Evolutionary conservation across 1,139 yeast species (phyloP), one percentile per base, ranked within the genome.

Genomic region (Meyerozyma carpophila): DNA sequence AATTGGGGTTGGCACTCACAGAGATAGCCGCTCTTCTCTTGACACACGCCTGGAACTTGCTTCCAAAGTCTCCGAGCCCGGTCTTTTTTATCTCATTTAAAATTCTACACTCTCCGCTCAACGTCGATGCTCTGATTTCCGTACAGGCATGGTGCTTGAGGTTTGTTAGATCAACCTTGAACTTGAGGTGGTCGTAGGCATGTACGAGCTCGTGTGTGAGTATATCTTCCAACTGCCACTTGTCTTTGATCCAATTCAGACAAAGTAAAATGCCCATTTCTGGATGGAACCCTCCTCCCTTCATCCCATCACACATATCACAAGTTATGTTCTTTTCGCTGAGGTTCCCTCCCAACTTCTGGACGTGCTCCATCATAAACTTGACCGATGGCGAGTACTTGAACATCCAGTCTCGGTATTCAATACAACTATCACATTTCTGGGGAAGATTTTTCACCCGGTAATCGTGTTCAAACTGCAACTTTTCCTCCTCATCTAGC

Each of bases 71-170:
- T 2, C 73, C 77, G 45, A 81, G 57, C 0, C 82, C 82, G 40
- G 78, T 83, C 57, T 84, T 78, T 49, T 79, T 77, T 52, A 93
- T 82, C 61, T 93, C 96, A 54, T 85, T 86, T 79, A 85, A 79
- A 56, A 93, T 81, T 32, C 98, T 77, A 64, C 99, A 93, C 60
- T 93, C 99, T 8, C 99, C 99, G 56, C 96, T 86, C 32, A 93
- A 71, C 58, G 88, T 84, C 11, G 95, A 84, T 0, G 98, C 98
- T 48, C 99, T 73, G 43, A 93, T 89, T 65, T 93, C 98, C 0
- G 97, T 84, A 63, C 98, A 94, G 0, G 98, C 98, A 61, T 93
- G 98, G 58, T 93, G 98, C 56, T 81, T 80, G 58, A 94, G 70
- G 62, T 93, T 80, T 45, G 75, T 61, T 82, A 95, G 84, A 61